Evolutionary conservation across 1,284 basidiomycete genomes (phyloP).

Genomic region (Apiotrichum gracile): DNA sequence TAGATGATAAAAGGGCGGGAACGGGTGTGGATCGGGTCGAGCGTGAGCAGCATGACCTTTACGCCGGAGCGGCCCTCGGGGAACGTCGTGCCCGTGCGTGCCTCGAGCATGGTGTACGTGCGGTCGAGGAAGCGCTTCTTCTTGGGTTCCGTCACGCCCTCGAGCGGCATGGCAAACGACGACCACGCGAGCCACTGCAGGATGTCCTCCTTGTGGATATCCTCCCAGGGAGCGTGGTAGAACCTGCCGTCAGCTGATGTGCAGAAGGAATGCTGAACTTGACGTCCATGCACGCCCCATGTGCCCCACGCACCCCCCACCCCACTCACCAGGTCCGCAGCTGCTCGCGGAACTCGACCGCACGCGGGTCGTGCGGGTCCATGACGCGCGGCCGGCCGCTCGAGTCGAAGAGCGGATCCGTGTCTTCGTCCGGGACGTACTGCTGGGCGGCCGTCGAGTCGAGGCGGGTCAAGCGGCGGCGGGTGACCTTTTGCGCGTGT

Average conservation of each 20-base stretch:
- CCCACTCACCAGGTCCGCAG: conserved; percentile 42
- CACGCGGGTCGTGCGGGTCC: conserved; percentile 33
- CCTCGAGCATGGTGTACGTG: conserved; percentile 61
- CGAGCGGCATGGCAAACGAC: conserved; percentile 62
- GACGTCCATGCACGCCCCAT: not conserved
- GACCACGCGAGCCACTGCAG: conserved; percentile 78
- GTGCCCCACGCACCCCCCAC: not conserved
- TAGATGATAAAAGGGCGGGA: conserved; percentile 70
- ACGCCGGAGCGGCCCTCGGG: conserved; percentile 59
- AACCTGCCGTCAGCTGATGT: conserved; percentile 54
- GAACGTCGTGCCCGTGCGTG: conserved; percentile 63
- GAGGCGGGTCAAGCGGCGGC: not conserved
- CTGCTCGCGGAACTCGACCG: conserved; percentile 45
- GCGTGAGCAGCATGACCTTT: conserved; percentile 63
- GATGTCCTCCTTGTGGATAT: conserved; percentile 61
- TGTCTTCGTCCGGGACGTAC: conserved; percentile 9
- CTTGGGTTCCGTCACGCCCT: conserved; percentile 47
- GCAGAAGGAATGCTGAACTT: not conserved
- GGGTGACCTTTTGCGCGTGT: not conserved
- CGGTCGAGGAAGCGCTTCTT: conserved; percentile 56
- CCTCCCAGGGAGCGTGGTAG: conserved; percentile 64
- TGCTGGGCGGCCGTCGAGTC: not conserved
- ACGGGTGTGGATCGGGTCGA: conserved; percentile 63
- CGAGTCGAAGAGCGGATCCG: conserved; percentile 12
- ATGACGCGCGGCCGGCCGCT: conserved; percentile 15